These are phyloP conservation scores for Polymyxa betae DNA, from an alignment of 208 protist species.

Conservation along the genomic window DNA sequence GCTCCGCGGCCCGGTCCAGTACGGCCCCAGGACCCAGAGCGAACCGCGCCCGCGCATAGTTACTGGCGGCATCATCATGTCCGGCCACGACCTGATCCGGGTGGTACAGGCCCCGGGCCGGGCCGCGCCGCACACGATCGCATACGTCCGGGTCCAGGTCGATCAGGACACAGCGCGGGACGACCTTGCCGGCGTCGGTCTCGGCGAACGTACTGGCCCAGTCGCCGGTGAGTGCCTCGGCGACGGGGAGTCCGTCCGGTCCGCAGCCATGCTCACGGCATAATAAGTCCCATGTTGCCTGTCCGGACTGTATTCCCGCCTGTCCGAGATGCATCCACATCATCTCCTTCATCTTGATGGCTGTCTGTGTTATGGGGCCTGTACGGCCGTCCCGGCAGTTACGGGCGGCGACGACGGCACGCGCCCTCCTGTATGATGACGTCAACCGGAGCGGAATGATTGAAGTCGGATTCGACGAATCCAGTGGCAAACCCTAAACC, in stretches of 20 bases:
- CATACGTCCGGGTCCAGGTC: slow-evolving; percentile 95
- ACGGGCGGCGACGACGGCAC: neutral
- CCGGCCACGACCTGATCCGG: slow-evolving; percentile 93
- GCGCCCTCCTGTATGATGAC: no score
- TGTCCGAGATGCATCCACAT: slow-evolving; percentile 77
- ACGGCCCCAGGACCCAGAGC: slow-evolving; percentile 93
- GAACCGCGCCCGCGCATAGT: slow-evolving; percentile 97
- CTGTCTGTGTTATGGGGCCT: neutral
- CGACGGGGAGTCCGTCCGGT: slow-evolving; percentile 71
- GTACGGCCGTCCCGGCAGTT: neutral
- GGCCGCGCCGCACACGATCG: slow-evolving; percentile 89
- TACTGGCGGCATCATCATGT: slow-evolving; percentile 97
- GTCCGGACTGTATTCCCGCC: slow-evolving; percentile 74
- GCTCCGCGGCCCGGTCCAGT: slow-evolving; percentile 88
- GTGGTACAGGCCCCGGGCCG: slow-evolving; percentile 93
- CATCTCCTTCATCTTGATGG: slow-evolving; percentile 76
- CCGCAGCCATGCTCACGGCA: slow-evolving; percentile 79
- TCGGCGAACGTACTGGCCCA: slow-evolving; percentile 75
- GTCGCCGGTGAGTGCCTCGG: slow-evolving; percentile 68
- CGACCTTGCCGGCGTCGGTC: slow-evolving; percentile 74
- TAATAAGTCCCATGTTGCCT: slow-evolving; percentile 78
- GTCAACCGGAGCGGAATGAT: no score
- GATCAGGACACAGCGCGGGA: slow-evolving; percentile 88
- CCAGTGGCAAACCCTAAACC: no score
- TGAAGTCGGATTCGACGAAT: no score